Percentiles rank a stretch among this genome's conserved stretches.
Conservation (phyloP, 106 monocot species). For the Dendrobium huoshanense region DNA sequence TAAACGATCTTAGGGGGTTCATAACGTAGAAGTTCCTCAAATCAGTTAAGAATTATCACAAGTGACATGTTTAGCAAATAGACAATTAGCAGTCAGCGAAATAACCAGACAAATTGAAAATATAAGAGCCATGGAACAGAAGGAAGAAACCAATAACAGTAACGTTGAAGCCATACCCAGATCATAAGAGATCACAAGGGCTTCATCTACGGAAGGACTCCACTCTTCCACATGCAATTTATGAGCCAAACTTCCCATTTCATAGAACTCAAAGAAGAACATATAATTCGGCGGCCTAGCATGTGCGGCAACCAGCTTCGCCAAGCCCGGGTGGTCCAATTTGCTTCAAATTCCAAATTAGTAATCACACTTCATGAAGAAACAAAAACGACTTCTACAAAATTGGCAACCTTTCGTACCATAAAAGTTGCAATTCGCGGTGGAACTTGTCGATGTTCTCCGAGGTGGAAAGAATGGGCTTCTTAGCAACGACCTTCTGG, state of each 20-base stretch:
- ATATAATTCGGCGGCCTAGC: constrained; percentile 86
- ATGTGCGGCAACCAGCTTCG: constrained; percentile 68
- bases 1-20: background rate
- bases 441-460: constrained; percentile 93
- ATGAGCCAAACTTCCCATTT: constrained; percentile 55
- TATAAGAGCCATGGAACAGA: background rate
- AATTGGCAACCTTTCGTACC: constrained; percentile 28
- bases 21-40: background rate
- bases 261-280: constrained; percentile 84
- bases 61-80: background rate
- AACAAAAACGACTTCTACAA: constrained; percentile 6
- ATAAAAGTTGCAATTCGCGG: constrained; percentile 66
- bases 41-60: background rate
- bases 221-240: constrained; percentile 88
- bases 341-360: constrained; percentile 24
- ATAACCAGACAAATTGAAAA: background rate
- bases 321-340: constrained; percentile 75
- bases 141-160: background rate
- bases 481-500: constrained; percentile 79
- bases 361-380: background rate
- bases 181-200: constrained; percentile 41
- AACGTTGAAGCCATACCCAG: constrained; percentile 36
- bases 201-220: constrained; percentile 48
- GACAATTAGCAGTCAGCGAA: background rate
- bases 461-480: constrained; percentile 79